phyloP scores from a whole-genome alignment of 345 rosid species.

The Salix purpurea region DNA sequence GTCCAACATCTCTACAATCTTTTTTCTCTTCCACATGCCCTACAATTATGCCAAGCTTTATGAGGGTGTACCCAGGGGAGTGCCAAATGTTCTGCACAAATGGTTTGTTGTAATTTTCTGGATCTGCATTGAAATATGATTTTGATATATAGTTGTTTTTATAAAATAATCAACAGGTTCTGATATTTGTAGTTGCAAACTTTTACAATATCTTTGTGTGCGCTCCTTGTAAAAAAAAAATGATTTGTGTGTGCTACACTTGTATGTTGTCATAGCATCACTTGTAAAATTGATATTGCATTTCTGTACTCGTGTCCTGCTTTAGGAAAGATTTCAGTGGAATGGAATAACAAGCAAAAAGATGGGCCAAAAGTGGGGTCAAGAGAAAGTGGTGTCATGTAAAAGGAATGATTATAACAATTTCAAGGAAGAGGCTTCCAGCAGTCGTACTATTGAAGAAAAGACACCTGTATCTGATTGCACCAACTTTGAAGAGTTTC shows the following conservation, averaged over 20 bases:
- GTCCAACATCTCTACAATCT: background rate
- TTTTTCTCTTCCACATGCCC: background rate
- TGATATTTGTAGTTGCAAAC: background rate
- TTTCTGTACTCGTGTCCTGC: conserved; percentile 15
- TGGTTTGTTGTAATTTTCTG: background rate
- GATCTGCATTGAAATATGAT: background rate
- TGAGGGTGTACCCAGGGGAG: background rate
- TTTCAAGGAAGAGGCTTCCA: conserved; percentile 38
- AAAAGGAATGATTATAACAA: conserved; percentile 40
- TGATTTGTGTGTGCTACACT: background rate
- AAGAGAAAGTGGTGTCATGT: conserved; percentile 45
- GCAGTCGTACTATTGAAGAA: conserved; percentile 32
- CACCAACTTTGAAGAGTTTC: conserved; percentile 57
- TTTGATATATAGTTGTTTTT: background rate
- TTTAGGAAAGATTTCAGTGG: conserved; percentile 65
- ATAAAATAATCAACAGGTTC: background rate
- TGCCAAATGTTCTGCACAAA: background rate
- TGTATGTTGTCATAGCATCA: background rate
- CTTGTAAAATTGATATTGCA: background rate
- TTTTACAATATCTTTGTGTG: background rate
- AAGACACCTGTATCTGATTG: conserved; percentile 24
- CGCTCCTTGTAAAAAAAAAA: background rate
- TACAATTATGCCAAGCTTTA: background rate
- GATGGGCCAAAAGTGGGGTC: conserved; percentile 94
- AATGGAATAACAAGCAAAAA: conserved; percentile 82